phyloP scores from a whole-genome alignment of 768 basidiomycete species.

The Rhodotorula babjevae region DNA sequence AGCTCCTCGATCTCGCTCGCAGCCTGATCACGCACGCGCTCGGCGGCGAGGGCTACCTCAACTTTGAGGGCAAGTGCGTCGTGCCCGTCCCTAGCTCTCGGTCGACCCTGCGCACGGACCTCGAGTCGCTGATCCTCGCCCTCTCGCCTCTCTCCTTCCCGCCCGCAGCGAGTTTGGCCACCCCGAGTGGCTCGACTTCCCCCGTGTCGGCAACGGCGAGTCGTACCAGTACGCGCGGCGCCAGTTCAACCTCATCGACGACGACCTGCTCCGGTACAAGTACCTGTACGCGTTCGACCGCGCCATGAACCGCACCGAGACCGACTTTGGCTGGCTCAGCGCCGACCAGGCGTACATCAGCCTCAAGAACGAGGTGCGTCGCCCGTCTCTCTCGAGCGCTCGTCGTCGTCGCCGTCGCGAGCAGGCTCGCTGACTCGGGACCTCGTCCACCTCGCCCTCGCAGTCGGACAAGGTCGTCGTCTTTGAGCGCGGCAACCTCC shows the following conservation, averaged over 20 bases:
- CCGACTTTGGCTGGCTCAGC: constrained; percentile 75
- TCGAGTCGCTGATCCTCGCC: not conserved
- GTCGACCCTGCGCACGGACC: no score
- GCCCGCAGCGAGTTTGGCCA: constrained; percentile 94
- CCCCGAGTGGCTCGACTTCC: constrained; percentile 99
- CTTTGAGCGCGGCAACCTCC: constrained; percentile 83
- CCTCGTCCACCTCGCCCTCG: not conserved
- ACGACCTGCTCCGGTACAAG: constrained; percentile 76
- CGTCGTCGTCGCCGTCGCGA: no score
- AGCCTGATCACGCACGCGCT: constrained; percentile 85
- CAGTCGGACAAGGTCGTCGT: constrained; percentile 79
- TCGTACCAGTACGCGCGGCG: constrained; percentile 93
- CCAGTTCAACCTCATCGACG: constrained; percentile 93
- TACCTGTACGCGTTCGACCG: constrained; percentile 90
- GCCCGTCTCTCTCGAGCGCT: not conserved
- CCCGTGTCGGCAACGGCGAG: constrained; percentile 87
- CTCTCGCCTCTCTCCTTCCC: not conserved
- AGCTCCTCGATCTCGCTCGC: not conserved
- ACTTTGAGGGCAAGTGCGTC: constrained; percentile 62
- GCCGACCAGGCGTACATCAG: constrained; percentile 85
- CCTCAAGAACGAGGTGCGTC: constrained; percentile 72
- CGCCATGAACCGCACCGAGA: constrained; percentile 82
- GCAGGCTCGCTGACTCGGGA: not conserved
- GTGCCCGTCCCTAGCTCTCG: not conserved
- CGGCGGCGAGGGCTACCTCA: constrained; percentile 95